A percentile compares a stretch with the other conserved stretches of the same genome.
Evolutionary conservation across 495 filamentous ascomycete genomes (phyloP).

Genomic region (Talaromyces ruber): DNA sequence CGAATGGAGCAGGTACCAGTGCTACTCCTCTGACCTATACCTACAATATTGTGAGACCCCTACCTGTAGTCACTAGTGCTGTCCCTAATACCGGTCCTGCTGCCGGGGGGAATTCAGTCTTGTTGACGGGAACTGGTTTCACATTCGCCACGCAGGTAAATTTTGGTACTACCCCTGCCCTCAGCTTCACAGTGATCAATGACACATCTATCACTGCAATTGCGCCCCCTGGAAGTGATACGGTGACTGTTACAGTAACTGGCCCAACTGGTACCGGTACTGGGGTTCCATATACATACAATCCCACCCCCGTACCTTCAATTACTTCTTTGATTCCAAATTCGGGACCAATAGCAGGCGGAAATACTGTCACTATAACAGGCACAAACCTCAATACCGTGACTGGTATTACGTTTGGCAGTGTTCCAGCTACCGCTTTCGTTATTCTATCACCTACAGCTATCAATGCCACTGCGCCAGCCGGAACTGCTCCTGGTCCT

Average conservation of each 20-base stretch:
- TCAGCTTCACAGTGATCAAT: background rate
- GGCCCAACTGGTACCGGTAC: background rate
- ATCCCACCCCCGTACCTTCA: background rate
- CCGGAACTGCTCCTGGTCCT: background rate
- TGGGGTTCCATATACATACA: background rate
- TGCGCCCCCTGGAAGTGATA: background rate
- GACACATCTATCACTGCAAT: slow-evolving; percentile 1
- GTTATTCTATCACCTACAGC: background rate
- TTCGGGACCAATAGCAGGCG: background rate
- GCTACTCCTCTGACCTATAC: background rate
- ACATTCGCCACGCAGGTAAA: background rate
- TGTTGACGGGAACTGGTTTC: background rate
- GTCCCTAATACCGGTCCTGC: background rate
- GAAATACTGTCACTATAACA: background rate
- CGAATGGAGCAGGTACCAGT: background rate
- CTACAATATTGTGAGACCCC: background rate
- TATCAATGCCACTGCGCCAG: background rate
- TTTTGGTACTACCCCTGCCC: background rate
- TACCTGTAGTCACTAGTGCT: background rate
- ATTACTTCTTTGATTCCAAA: background rate
- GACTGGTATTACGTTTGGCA: background rate
- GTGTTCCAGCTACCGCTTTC: background rate
- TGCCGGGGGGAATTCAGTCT: background rate
- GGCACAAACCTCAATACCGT: slow-evolving; percentile 1
- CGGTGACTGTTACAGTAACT: background rate